These are phyloP conservation scores for Capsicum baccatum DNA, from an alignment of 257 asterid species.

Conservation along the genomic window DNA sequence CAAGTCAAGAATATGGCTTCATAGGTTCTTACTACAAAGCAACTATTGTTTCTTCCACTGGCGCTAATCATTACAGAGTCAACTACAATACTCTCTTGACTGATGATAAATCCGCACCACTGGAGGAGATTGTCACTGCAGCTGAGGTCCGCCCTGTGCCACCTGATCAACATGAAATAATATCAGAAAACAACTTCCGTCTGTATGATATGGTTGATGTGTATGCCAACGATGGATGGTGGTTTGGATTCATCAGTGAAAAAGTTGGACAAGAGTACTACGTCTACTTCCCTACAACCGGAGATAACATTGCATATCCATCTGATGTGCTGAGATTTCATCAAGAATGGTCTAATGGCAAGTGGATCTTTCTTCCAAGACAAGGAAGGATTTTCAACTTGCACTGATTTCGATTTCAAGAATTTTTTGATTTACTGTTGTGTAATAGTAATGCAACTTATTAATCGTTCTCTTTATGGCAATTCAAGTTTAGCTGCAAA, in stretches of 20 bases:
- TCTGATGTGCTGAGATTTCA: background rate
- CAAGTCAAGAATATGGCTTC: slow-evolving; percentile 33
- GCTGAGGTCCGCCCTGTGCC: slow-evolving; percentile 28
- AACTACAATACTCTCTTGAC: slow-evolving; percentile 30
- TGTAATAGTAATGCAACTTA: background rate
- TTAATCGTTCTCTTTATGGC: too few species aligned
- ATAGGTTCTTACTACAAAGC: slow-evolving; percentile 32
- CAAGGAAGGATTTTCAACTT: background rate
- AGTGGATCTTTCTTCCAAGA: background rate
- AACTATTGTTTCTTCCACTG: background rate
- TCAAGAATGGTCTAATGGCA: background rate
- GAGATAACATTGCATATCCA: background rate
- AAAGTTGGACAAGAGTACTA: background rate
- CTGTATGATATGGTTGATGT: slow-evolving; percentile 28
- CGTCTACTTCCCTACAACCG: background rate
- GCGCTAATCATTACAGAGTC: background rate
- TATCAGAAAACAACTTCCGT: background rate
- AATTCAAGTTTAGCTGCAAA: too few species aligned
- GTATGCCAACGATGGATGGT: slow-evolving; percentile 37
- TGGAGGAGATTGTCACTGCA: slow-evolving; percentile 25
- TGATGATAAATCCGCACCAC: background rate
- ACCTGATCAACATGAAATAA: background rate
- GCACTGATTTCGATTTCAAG: background rate
- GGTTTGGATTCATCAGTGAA: slow-evolving; percentile 32
- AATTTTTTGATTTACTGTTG: background rate